Evolutionary conservation across 345 rosid species (phyloP).

Genomic region (Carallia pectinifolia): DNA sequence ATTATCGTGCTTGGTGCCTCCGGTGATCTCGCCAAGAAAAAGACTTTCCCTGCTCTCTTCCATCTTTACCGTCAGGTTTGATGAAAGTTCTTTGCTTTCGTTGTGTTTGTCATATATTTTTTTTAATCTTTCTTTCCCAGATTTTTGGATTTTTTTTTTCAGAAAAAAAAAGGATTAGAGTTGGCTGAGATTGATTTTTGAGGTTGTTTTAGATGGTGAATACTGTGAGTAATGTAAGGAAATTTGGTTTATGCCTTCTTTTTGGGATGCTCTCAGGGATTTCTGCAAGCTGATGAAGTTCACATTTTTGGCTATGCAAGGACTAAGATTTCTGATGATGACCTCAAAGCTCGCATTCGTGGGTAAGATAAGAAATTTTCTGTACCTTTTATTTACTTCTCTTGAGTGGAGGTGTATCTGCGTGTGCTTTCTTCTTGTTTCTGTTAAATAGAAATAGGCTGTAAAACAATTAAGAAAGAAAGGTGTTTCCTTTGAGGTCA

Average conservation of each 20-base stretch:
- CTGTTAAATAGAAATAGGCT: no score
- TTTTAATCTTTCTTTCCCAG: neutral
- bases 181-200: neutral
- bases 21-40: conserved; percentile 98
- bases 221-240: neutral
- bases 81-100: neutral
- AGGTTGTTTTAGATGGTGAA: neutral
- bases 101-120: neutral
- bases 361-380: conserved; percentile 46
- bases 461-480: neutral
- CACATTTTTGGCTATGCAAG: conserved; percentile 95
- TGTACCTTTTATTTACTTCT: neutral
- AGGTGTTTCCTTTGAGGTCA: neutral
- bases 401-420: no score
- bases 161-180: neutral
- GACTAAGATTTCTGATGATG: conserved; percentile 77
- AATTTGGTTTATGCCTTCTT: neutral
- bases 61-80: conserved; percentile 82
- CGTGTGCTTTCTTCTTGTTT: no score
- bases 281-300: conserved; percentile 74
- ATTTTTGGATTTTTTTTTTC: neutral
- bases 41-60: conserved; percentile 95
- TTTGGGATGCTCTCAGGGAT: conserved; percentile 52
- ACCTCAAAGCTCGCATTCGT: conserved; percentile 60
- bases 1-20: conserved; percentile 90